Conservation (phyloP, 1,284 basidiomycete genomes). For the Cronartium quercuum region DNA sequence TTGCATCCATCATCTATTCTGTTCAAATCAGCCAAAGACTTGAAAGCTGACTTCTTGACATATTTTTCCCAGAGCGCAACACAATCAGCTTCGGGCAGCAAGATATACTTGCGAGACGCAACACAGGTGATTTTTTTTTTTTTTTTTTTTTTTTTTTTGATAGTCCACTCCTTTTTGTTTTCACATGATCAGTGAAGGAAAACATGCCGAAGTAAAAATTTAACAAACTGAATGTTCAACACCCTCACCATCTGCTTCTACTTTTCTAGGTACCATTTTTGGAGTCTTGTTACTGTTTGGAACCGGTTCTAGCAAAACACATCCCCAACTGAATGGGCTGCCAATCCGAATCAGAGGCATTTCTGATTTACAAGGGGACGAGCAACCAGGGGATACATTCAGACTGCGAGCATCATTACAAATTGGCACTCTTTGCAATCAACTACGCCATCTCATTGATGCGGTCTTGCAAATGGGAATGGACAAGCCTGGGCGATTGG, state of each 20-base stretch:
- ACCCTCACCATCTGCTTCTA: too few relatives aligned
- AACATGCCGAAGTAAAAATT: slow-evolving; percentile 70
- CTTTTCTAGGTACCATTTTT: slow-evolving; percentile 59
- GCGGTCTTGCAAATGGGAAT: slow-evolving; percentile 9
- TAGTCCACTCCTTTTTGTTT: slow-evolving; percentile 58
- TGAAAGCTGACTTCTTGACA: slow-evolving; percentile 70
- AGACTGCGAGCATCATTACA: slow-evolving; percentile 74
- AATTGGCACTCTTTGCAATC: slow-evolving; percentile 82
- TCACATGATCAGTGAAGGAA: slow-evolving; percentile 71
- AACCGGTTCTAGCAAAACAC: slow-evolving; percentile 28
- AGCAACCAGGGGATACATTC: slow-evolving; percentile 54
- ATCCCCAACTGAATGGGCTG: slow-evolving; percentile 19
- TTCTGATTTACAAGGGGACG: too few relatives aligned
- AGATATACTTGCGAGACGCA: slow-evolving; percentile 78
- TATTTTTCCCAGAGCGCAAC: slow-evolving; percentile 79
- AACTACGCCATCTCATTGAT: slow-evolving; percentile 56
- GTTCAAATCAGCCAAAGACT: slow-evolving; percentile 62
- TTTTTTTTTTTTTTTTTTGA: too few relatives aligned
- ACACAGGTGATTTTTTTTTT: slow-evolving; percentile 63
- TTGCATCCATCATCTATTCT: slow-evolving; percentile 77
- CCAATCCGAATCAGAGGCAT: slow-evolving; percentile 29
- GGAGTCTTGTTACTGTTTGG: slow-evolving; percentile 48
- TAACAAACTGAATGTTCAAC: too few relatives aligned
- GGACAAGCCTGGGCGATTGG: slow-evolving; percentile 17
- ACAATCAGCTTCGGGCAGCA: slow-evolving; percentile 51